A percentile compares a stretch with the other conserved stretches of the same genome.
Evolutionary conservation across 2,329 filamentous ascomycete genomes (phyloP).

Genomic region (Colletotrichum sansevieriae): DNA sequence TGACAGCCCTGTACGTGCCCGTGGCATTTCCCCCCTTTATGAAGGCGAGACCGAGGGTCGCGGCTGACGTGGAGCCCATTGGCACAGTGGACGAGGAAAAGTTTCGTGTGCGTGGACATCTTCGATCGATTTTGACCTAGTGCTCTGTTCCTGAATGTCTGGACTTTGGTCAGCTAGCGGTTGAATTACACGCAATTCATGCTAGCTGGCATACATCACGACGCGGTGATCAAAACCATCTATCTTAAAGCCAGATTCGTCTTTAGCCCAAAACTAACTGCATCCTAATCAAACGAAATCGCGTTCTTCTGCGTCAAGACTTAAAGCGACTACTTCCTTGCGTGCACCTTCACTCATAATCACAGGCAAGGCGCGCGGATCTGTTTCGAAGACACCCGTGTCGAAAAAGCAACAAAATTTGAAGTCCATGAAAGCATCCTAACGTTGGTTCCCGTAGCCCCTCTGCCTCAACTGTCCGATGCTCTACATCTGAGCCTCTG

Average conservation of each 20-base stretch:
- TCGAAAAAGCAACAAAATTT: not conserved
- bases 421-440: not conserved
- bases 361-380: not conserved
- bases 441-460: not conserved
- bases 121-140: not conserved
- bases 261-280: not conserved
- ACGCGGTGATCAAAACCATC: not conserved
- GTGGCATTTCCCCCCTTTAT: not conserved
- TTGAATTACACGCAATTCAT: not conserved
- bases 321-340: not conserved
- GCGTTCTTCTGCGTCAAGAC: not conserved
- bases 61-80: conserved; percentile 17
- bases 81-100: conserved; percentile 3
- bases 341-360: not conserved
- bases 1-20: conserved; percentile 1
- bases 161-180: not conserved
- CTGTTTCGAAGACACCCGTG: not conserved
- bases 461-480: not conserved
- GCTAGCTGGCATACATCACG: not conserved
- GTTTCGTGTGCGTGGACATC: not conserved
- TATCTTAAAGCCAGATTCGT: not conserved
- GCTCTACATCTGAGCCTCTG: conserved; percentile 7
- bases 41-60: conserved; percentile 9
- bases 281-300: not conserved
- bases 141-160: conserved; percentile 8